Evolutionary conservation across 176 grass and related monocot species (phyloP).

Genomic region (Carex myosuroides): DNA sequence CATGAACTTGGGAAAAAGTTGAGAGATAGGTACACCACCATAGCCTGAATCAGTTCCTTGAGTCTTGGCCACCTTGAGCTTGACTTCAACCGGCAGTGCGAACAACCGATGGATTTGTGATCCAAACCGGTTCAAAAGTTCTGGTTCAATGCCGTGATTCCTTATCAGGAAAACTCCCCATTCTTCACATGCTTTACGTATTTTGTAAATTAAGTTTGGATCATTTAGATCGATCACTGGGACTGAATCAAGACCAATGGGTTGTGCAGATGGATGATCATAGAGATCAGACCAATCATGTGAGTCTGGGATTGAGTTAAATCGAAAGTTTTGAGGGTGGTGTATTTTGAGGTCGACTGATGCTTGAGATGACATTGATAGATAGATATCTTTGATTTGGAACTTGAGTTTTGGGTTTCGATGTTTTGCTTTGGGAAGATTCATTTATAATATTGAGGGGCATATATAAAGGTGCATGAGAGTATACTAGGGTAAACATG

Average conservation of each 20-base stretch:
- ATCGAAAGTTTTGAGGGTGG: not conserved
- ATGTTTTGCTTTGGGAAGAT: too few species aligned
- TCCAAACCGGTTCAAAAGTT: conserved; percentile 7
- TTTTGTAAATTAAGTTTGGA: not conserved
- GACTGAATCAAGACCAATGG: conserved; percentile 5
- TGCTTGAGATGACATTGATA: not conserved
- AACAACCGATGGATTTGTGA: conserved; percentile 42
- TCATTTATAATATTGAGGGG: too few species aligned
- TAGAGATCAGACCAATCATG: conserved; percentile 33
- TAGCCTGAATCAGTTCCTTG: conserved; percentile 11
- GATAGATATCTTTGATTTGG: too few species aligned
- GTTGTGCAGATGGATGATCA: conserved; percentile 17
- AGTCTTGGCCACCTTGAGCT: conserved; percentile 35
- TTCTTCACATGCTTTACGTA: conserved; percentile 37
- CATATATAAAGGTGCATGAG: too few species aligned
- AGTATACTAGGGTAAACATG: too few species aligned
- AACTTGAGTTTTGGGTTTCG: too few species aligned
- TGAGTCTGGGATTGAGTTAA: conserved; percentile 37
- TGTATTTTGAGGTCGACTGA: not conserved
- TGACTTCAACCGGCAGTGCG: conserved; percentile 23
- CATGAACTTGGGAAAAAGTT: conserved; percentile 45
- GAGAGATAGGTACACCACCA: conserved; percentile 33
- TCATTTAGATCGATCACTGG: conserved; percentile 47
- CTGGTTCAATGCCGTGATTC: conserved; percentile 27
- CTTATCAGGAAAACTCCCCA: conserved; percentile 61